These are phyloP conservation scores for Penicillium roqueforti DNA, from an alignment of 495 filamentous ascomycete species.

Conservation along the genomic window DNA sequence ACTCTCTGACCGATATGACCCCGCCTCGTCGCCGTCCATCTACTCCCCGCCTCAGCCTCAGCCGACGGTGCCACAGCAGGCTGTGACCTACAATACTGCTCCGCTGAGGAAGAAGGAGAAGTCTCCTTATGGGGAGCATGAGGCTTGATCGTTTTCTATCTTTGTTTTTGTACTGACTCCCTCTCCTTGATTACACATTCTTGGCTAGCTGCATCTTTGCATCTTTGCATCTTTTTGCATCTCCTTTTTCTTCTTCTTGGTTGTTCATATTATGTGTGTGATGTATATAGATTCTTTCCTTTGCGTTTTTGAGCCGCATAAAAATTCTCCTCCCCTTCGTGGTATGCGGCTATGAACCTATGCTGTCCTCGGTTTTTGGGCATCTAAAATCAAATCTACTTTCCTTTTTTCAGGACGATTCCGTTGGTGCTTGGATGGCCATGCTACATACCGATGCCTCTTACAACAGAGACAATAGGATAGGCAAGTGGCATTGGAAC, in stretches of 20 bases:
- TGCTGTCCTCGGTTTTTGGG: not conserved
- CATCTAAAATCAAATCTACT: not conserved
- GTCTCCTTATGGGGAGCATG: slow-evolving; percentile 13
- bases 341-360: not conserved
- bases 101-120: slow-evolving; percentile 12
- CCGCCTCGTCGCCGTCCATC: slow-evolving; percentile 21
- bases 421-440: too few species aligned
- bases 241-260: not conserved
- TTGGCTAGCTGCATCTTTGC: not conserved
- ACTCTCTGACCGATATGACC: slow-evolving; percentile 19
- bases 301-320: not conserved
- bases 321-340: not conserved
- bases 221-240: too few species aligned
- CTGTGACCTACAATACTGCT: not conserved
- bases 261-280: slow-evolving; percentile 4
- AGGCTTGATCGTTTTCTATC: slow-evolving; percentile 7
- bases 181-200: not conserved
- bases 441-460: too few species aligned
- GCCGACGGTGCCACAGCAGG: not conserved
- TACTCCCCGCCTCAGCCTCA: slow-evolving; percentile 19
- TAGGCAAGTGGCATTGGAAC: not conserved
- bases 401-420: not conserved
- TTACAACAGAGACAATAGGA: too few species aligned
- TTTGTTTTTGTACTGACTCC: not conserved
- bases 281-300: not conserved